Evolutionary conservation across 2,329 filamentous ascomycete species (phyloP).

Genomic region (Aspergillus neoniger): DNA sequence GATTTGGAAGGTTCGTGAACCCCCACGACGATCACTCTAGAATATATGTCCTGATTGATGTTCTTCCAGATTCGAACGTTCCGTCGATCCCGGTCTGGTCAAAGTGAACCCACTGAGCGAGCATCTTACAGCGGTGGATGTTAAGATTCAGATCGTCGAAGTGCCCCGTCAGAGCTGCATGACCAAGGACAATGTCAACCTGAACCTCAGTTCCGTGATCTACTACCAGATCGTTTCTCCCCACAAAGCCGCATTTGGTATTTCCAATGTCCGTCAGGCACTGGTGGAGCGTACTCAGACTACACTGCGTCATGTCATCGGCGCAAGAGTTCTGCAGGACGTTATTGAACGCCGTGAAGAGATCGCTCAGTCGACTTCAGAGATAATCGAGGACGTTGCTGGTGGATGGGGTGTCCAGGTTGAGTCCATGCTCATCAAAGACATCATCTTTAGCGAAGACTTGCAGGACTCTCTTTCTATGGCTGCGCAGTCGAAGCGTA

Average conservation of each 20-base stretch:
- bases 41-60: not conserved
- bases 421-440: conserved; percentile 98
- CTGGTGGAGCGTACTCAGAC: conserved; percentile 97
- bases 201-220: conserved; percentile 93
- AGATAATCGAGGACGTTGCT: conserved; percentile 97
- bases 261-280: conserved; percentile 91
- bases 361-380: conserved; percentile 88
- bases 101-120: conserved; percentile 97
- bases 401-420: conserved; percentile 92
- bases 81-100: conserved; percentile 93
- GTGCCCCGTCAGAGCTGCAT: conserved; percentile 97
- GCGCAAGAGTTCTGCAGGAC: conserved; percentile 91
- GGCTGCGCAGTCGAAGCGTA: conserved; percentile 97
- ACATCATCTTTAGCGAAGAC: conserved; percentile 95
- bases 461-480: conserved; percentile 95
- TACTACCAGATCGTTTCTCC: conserved; percentile 97
- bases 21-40: not conserved
- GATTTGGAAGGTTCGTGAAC: conserved; percentile 68
- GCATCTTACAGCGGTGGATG: conserved; percentile 85
- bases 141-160: conserved; percentile 98
- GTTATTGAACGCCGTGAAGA: conserved; percentile 98
- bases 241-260: conserved; percentile 96
- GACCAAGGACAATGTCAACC: conserved; percentile 98
- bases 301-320: conserved; percentile 93
- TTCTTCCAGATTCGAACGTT: conserved; percentile 72